Evolutionary conservation across 805 yeast species (phyloP).

Genomic region (Metschnikowia baotianmanensis): DNA sequence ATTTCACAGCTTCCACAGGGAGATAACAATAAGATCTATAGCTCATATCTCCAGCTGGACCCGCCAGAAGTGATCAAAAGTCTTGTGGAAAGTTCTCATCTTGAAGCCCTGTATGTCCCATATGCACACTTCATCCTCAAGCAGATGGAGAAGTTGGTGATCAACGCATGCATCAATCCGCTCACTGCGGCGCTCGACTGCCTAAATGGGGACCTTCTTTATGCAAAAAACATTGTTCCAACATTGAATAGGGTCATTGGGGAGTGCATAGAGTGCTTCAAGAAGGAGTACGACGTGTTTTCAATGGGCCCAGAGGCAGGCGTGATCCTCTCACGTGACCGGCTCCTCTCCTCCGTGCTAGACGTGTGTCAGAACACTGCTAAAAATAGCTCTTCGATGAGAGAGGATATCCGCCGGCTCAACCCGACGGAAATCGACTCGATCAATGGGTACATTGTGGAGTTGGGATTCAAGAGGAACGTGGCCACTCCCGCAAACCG

Average conservation of each 20-base stretch:
- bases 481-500: slow-evolving; percentile 47
- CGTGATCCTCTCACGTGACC: slow-evolving; percentile 30
- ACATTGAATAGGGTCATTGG: slow-evolving; percentile 42
- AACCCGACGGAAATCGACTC: slow-evolving; percentile 74
- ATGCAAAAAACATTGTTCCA: slow-evolving; percentile 30
- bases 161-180: slow-evolving; percentile 83
- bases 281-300: slow-evolving; percentile 27
- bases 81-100: slow-evolving; percentile 22
- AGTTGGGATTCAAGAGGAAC: slow-evolving; percentile 48
- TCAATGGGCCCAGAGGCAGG: slow-evolving; percentile 30
- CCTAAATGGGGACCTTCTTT: slow-evolving; percentile 69
- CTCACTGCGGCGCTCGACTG: slow-evolving; percentile 76
- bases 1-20: slow-evolving; percentile 52
- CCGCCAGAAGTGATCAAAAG: slow-evolving; percentile 23
- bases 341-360: slow-evolving; percentile 36
- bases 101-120: slow-evolving; percentile 28
- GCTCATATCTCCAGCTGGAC: not conserved
- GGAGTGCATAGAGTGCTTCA: slow-evolving; percentile 46
- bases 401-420: slow-evolving; percentile 57
- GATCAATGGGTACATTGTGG: slow-evolving; percentile 77
- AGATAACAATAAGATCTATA: not conserved
- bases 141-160: slow-evolving; percentile 73
- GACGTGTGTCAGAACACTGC: slow-evolving; percentile 39
- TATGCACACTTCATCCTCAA: slow-evolving; percentile 48
- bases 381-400: slow-evolving; percentile 66